Conservation (phyloP, 805 yeast genomes). For the Millerozyma miso region DNA sequence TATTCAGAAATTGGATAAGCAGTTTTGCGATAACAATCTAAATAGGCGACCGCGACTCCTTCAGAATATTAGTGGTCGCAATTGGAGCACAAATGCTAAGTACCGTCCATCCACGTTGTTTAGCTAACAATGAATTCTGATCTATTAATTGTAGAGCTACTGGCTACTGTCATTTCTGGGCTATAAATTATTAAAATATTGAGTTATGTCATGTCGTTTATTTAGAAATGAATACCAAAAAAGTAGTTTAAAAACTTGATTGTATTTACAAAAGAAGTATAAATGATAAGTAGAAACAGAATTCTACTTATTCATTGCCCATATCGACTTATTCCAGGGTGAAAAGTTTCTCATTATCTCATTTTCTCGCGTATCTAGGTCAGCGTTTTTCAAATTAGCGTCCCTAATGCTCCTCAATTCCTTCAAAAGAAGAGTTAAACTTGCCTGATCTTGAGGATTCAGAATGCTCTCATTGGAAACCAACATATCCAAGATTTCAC, state of each 20-base stretch:
- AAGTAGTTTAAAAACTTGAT: no score
- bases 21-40: no score
- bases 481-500: conserved; percentile 8
- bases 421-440: conserved; percentile 6
- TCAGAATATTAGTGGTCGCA: no score
- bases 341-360: neutral
- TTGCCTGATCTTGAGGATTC: conserved; percentile 2
- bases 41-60: no score
- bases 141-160: no score
- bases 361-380: neutral
- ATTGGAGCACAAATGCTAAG: no score
- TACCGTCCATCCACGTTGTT: no score
- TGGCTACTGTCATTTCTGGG: no score
- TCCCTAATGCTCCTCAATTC: conserved; percentile 8
- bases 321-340: neutral
- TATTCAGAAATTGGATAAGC: no score
- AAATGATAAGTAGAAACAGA: neutral
- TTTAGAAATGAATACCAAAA: conserved; percentile 5
- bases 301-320: neutral
- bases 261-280: neutral
- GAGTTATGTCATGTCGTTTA: no score
- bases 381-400: conserved; percentile 3
- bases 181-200: no score
- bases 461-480: conserved; percentile 1
- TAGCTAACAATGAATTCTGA: no score